Conservation (phyloP, 2,329 filamentous ascomycete species). For the Pseudogymnoascus pannorum region DNA sequence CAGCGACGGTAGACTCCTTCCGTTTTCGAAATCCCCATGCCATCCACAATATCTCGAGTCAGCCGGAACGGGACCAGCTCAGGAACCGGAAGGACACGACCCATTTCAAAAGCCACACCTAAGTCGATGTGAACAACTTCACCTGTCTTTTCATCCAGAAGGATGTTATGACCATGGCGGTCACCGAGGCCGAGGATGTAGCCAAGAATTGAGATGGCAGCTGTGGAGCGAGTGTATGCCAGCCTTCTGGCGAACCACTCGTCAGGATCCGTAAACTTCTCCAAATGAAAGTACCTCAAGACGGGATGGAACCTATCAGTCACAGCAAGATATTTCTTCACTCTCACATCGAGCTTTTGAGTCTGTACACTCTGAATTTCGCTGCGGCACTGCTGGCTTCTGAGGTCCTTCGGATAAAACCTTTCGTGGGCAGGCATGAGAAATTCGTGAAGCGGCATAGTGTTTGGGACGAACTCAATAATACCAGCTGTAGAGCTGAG, state of each 20-base stretch:
- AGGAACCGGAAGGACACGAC: conserved; percentile 87
- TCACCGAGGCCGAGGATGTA: conserved; percentile 90
- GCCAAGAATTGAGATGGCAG: conserved; percentile 90
- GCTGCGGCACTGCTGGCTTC: conserved; percentile 66
- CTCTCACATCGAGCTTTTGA: conserved; percentile 60
- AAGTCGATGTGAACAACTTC: conserved; percentile 97
- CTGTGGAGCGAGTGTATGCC: conserved; percentile 87
- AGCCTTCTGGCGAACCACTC: conserved; percentile 89
- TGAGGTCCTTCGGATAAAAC: conserved; percentile 81
- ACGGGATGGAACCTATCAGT: conserved; percentile 82
- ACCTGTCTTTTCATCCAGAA: conserved; percentile 80
- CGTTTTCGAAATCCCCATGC: conserved; percentile 90
- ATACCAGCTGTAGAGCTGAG: conserved; percentile 78
- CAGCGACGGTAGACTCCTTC: conserved; percentile 97
- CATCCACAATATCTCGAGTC: conserved; percentile 90
- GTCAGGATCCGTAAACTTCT: conserved; percentile 86
- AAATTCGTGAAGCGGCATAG: conserved; percentile 85
- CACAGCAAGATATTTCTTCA: conserved; percentile 70
- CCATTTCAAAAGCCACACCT: conserved; percentile 94
- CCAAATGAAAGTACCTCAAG: conserved; percentile 95
- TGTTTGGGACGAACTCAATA: conserved; percentile 95
- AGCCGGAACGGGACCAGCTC: conserved; percentile 94
- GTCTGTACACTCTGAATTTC: conserved; percentile 68
- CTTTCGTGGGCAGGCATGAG: conserved; percentile 82
- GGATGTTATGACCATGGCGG: conserved; percentile 92